phyloP scores from a whole-genome alignment of 768 basidiomycete genomes.

The Russula olivacea region DNA sequence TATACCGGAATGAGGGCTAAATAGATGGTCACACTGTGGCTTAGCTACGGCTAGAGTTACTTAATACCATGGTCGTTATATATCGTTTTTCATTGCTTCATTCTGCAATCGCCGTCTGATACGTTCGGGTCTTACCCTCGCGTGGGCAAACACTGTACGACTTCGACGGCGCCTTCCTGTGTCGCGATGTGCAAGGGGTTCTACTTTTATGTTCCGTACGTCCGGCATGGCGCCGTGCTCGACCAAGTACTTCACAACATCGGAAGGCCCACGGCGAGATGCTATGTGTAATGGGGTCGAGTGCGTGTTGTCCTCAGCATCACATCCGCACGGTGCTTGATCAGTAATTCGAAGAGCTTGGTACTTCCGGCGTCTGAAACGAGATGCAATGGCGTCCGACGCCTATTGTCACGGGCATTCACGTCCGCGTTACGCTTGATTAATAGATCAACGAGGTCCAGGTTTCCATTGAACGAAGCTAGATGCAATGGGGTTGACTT shows the following conservation, averaged over 20 bases:
- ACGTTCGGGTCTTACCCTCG: neutral
- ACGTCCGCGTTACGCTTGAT: neutral
- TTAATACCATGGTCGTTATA: no score
- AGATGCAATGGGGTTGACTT: neutral
- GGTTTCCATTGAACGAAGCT: neutral
- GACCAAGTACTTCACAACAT: neutral
- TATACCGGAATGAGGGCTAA: no score
- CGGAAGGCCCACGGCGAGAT: neutral
- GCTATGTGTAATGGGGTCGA: slow-evolving; percentile 2
- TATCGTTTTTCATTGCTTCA: neutral
- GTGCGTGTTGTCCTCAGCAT: neutral
- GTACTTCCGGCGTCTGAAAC: neutral
- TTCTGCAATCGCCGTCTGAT: neutral
- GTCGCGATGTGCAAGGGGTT: neutral
- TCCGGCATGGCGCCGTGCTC: neutral
- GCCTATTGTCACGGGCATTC: neutral
- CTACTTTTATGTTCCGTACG: neutral
- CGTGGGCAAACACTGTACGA: neutral
- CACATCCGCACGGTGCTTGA: neutral
- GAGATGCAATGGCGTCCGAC: neutral
- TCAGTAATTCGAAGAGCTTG: neutral
- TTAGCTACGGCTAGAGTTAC: no score
- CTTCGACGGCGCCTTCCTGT: neutral
- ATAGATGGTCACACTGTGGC: no score
- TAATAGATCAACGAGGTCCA: neutral